Evolutionary conservation across 2,329 filamentous ascomycete genomes (phyloP).

Genomic region (Pseudonectria foliicola): DNA sequence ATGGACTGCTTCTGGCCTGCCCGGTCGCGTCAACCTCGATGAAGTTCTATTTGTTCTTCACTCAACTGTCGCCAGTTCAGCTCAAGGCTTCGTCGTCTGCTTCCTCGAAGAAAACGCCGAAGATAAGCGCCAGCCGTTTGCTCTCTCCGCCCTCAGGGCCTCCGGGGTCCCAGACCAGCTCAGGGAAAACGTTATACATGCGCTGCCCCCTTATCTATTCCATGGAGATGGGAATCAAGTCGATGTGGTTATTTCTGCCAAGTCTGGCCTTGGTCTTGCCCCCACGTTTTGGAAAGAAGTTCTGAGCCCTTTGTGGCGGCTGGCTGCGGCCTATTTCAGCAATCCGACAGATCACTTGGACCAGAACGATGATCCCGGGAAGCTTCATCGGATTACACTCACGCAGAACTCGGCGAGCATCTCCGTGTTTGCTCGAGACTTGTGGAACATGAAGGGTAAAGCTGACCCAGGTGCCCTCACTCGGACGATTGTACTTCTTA

Average conservation of each 20-base stretch:
- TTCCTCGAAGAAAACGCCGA: slow-evolving; percentile 30
- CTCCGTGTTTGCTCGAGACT: slow-evolving; percentile 47
- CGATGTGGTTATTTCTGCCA: slow-evolving; percentile 62
- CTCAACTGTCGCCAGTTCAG: background rate
- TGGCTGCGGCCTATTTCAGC: slow-evolving; percentile 23
- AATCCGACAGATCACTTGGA: background rate
- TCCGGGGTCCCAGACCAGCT: slow-evolving; percentile 30
- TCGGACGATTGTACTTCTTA: slow-evolving; percentile 66
- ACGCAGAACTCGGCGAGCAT: slow-evolving; percentile 61
- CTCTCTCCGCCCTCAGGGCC: slow-evolving; percentile 22
- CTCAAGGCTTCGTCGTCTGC: slow-evolving; percentile 24
- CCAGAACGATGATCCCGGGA: background rate
- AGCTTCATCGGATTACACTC: slow-evolving; percentile 37
- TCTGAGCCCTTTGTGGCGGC: slow-evolving; percentile 47
- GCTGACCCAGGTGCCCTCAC: slow-evolving; percentile 20
- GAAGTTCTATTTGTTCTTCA: slow-evolving; percentile 24
- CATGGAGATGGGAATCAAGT: slow-evolving; percentile 26
- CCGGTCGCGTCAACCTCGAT: slow-evolving; percentile 12
- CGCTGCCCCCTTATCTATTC: slow-evolving; percentile 32
- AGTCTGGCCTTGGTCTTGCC: slow-evolving; percentile 56
- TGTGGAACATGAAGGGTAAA: slow-evolving; percentile 27
- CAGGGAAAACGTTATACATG: slow-evolving; percentile 27
- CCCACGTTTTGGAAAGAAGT: slow-evolving; percentile 46
- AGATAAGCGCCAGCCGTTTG: slow-evolving; percentile 19
- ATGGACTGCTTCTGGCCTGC: slow-evolving; percentile 17